phyloP scores from a whole-genome alignment of 345 rosid genomes.

The Syzygium aromaticum region DNA sequence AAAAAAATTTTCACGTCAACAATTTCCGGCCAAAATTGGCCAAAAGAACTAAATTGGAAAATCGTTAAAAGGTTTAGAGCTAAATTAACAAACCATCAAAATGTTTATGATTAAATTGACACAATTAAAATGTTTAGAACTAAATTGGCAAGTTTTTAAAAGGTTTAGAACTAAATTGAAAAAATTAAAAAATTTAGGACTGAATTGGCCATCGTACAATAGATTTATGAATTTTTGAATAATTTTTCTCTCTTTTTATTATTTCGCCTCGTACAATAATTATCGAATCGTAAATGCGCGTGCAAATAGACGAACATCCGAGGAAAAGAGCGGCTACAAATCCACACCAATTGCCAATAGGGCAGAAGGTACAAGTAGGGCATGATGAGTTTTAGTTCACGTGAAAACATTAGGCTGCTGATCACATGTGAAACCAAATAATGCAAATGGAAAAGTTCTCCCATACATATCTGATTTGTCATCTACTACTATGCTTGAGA shows the following conservation, averaged over 20 bases:
- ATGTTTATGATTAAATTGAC: too few species aligned
- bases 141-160: too few species aligned
- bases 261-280: not conserved
- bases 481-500: not conserved
- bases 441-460: not conserved
- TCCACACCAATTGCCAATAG: not conserved
- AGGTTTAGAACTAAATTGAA: too few species aligned
- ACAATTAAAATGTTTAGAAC: too few species aligned
- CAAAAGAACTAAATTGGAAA: too few species aligned
- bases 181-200: too few species aligned
- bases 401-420: not conserved
- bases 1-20: too few species aligned
- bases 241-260: not conserved
- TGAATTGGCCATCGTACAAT: too few species aligned
- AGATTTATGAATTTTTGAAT: too few species aligned
- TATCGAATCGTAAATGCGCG: not conserved
- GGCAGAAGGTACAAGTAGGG: not conserved
- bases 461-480: not conserved
- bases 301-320: not conserved
- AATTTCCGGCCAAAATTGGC: too few species aligned
- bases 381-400: not conserved
- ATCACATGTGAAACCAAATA: not conserved
- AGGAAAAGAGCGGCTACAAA: not conserved
- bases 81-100: too few species aligned
- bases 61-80: too few species aligned